Conservation (phyloP, 371 early-diverging fungal species). For the Mucor mucedo region DNA sequence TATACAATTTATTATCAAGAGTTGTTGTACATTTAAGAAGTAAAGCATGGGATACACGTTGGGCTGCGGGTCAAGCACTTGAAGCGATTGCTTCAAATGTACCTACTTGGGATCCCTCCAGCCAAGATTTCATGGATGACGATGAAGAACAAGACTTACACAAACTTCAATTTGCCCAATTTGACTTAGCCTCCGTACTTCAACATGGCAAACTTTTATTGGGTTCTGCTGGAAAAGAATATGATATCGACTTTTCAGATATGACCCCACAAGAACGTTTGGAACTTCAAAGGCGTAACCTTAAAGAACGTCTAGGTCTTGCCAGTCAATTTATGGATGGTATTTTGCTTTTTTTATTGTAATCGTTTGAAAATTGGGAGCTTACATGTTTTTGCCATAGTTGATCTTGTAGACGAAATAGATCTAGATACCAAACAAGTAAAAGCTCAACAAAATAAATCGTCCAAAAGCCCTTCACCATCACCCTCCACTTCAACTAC, state of each 20-base stretch:
- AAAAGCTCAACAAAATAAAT: constrained; percentile 28
- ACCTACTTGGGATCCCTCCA: constrained; percentile 77
- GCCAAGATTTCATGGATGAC: constrained; percentile 16
- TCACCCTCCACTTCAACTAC: constrained; percentile 31
- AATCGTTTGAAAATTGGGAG: no score
- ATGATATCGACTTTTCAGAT: constrained; percentile 81
- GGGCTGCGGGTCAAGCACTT: constrained; percentile 91
- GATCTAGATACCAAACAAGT: constrained; percentile 56
- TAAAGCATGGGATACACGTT: constrained; percentile 95
- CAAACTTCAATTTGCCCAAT: constrained; percentile 74
- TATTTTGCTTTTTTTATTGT: constrained; percentile 25
- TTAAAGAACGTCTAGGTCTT: constrained; percentile 86
- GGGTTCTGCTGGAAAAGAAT: constrained; percentile 90
- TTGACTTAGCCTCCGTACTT: constrained; percentile 85
- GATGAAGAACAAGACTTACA: constrained; percentile 39
- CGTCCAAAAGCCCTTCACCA: constrained; percentile 38
- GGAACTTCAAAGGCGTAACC: constrained; percentile 80
- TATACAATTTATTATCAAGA: constrained; percentile 84
- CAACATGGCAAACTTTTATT: constrained; percentile 82
- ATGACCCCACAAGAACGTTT: constrained; percentile 88
- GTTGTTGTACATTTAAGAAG: constrained; percentile 87
- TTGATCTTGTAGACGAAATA: constrained; percentile 72
- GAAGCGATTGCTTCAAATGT: constrained; percentile 91
- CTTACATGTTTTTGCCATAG: constrained; percentile 34
- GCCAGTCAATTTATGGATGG: constrained; percentile 91